Percentiles rank a stretch among this genome's conserved stretches.
phyloP scores from a whole-genome alignment of 2,329 filamentous ascomycete genomes.

The Capronia americana region DNA sequence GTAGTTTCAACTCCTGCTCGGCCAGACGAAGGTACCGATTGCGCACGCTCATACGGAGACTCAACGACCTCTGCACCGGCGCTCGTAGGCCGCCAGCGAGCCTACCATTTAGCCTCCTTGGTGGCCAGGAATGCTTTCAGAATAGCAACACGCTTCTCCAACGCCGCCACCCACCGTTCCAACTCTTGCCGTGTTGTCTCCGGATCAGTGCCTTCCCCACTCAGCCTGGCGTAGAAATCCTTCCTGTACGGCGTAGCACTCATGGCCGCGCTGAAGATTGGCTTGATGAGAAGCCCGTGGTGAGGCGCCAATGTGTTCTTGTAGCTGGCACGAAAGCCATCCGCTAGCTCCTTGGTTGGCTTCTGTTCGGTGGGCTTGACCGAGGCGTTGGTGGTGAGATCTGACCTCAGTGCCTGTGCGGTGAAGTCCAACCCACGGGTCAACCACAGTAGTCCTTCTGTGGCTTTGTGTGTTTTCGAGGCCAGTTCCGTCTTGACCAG shows the following conservation, averaged over 20 bases:
- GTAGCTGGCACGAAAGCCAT: conserved; percentile 23
- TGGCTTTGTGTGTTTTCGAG: conserved; percentile 83
- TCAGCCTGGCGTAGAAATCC: conserved; percentile 20
- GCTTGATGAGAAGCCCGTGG: conserved; percentile 20
- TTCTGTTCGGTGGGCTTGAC: conserved; percentile 30
- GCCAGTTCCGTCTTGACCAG: conserved; percentile 88
- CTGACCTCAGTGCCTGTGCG: conserved; percentile 72
- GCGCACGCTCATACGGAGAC: background rate
- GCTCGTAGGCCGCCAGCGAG: background rate
- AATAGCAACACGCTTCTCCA: conserved; percentile 24
- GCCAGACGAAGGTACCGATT: background rate
- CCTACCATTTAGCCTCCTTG: conserved; percentile 20
- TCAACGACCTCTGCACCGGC: background rate
- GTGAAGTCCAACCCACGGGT: conserved; percentile 95
- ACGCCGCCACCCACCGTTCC: conserved; percentile 19
- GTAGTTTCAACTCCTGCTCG: background rate
- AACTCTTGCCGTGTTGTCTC: conserved; percentile 9
- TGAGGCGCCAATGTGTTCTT: conserved; percentile 18
- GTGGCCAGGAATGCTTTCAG: conserved; percentile 23
- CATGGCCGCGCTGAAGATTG: conserved; percentile 25
- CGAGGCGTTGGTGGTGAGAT: conserved; percentile 50
- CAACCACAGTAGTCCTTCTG: conserved; percentile 91
- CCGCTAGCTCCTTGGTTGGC: conserved; percentile 47
- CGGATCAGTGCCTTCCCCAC: conserved; percentile 15
- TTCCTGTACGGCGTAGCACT: conserved; percentile 17